Evolutionary conservation across 2,329 filamentous ascomycete species (phyloP), one percentile per base, ranked within the genome.

Genomic region (Fusarium caatingaense): DNA sequence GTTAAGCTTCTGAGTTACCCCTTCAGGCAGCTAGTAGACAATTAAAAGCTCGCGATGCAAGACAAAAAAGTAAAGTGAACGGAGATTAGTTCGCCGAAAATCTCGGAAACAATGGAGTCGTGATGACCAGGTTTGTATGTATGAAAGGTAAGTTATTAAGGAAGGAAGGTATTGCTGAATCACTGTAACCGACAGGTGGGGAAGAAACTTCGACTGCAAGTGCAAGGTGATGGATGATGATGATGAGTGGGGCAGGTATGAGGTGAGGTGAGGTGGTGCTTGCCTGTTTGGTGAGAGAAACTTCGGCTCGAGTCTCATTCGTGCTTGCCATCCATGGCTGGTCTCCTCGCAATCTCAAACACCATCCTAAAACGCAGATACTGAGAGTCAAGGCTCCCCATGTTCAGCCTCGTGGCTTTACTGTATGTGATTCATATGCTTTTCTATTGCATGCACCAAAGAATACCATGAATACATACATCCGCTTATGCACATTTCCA

Each of bases 401-500:
- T 34, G 21, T 28, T 69, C 62, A 67, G 63, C 62, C 67, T 69
- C 59, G 54, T 69, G 62, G 67, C 51, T 45, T 47, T 34, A n/a
- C 20, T 18, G 34, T 49, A 65, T 68, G 68, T 68, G 59, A 65
- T 64, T 56, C 64, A 70, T 68, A 55, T 10, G 18, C 23, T 68
- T 48, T 62, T 68, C 60, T 68, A 55, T 15, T 25, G 18, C 65
- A 51, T 62, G 68, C 64, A 57, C 60, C 46, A 47, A 69, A 72
- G 28, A 54, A 51, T 56, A 61, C 64, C 51, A 41, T 37, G 28
- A 30, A 30, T n/a, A 28, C 49, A 56, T 71, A 68, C 64, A 65
- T 68, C 60, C 64, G 56, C 68, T 72, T 66, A 71, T 69, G 68
- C 64, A 71, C 60, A 71, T 61, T 56, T 69, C 48, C 49, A 47